Evolutionary conservation across 257 asterid genomes (phyloP).

Genomic region (Solanum verrucosum): DNA sequence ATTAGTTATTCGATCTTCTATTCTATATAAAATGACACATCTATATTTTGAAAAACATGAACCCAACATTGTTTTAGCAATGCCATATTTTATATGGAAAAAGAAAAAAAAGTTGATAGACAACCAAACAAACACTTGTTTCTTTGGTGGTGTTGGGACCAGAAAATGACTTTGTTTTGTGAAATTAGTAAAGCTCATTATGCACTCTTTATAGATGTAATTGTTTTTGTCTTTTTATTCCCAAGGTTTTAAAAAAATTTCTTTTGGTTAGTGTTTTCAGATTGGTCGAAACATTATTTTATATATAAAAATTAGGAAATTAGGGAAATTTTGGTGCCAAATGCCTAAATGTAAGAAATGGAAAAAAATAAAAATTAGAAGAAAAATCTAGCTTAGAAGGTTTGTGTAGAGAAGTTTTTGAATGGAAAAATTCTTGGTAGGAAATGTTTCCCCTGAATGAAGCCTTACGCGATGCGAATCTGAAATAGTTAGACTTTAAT

Average conservation of each 20-base stretch:
- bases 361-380: too few relatives aligned
- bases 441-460: accelerated
- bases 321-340: too few relatives aligned
- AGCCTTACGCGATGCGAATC: too few relatives aligned
- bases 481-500: too few relatives aligned
- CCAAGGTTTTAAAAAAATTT: not conserved
- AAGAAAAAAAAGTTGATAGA: not conserved
- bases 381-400: too few relatives aligned
- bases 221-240: not conserved
- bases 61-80: not conserved
- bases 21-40: too few relatives aligned
- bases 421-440: too few relatives aligned
- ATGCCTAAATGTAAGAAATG: too few relatives aligned
- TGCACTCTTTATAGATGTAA: not conserved
- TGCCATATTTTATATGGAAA: too few relatives aligned
- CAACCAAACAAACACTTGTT: not conserved
- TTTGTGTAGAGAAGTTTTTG: too few relatives aligned
- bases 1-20: not conserved
- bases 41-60: too few relatives aligned
- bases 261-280: not conserved
- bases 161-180: not conserved
- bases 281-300: not conserved
- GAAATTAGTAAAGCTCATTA: not conserved
- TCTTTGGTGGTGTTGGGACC: not conserved
- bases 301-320: too few relatives aligned